These are phyloP conservation scores for Hypoxylon perforatum DNA, from an alignment of 495 filamentous ascomycete genomes.

Conservation along the genomic window DNA sequence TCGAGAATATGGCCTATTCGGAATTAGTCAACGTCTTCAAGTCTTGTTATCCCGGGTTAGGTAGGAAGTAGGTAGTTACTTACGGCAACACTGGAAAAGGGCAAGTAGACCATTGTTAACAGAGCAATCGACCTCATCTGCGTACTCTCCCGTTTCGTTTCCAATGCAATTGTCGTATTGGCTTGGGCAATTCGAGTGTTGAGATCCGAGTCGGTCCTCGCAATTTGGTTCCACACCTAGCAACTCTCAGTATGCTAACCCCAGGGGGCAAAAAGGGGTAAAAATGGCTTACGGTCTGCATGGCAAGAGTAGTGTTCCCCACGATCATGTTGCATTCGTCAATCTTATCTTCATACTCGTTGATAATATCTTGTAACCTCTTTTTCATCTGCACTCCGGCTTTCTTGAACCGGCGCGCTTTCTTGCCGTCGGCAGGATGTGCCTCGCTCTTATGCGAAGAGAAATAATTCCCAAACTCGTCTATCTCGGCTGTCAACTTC, in stretches of 20 bases:
- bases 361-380: conserved; percentile 32
- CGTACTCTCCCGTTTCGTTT: conserved; percentile 23
- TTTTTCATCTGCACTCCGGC: conserved; percentile 27
- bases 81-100: conserved; percentile 30
- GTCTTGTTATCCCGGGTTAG: too few relatives aligned
- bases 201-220: conserved; percentile 27
- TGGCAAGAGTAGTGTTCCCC: conserved; percentile 33
- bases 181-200: conserved; percentile 29
- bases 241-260: conserved; percentile 1
- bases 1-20: conserved; percentile 30
- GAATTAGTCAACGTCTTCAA: conserved; percentile 2
- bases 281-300: conserved; percentile 28
- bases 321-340: conserved; percentile 38
- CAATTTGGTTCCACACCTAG: conserved; percentile 39
- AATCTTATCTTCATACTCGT: conserved; percentile 39
- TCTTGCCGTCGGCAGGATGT: neutral
- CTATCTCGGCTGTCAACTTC: conserved; percentile 25
- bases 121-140: conserved; percentile 38
- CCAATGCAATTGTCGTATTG: conserved; percentile 23
- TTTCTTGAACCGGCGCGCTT: conserved; percentile 19
- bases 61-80: neutral
- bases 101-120: conserved; percentile 34
- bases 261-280: too few relatives aligned
- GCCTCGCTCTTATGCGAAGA: neutral
- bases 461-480: conserved; percentile 21